A percentile compares a stretch with the other conserved stretches of the same genome.
Conservation (phyloP, 176 grass and related monocot species). For the Musa itinerans region DNA sequence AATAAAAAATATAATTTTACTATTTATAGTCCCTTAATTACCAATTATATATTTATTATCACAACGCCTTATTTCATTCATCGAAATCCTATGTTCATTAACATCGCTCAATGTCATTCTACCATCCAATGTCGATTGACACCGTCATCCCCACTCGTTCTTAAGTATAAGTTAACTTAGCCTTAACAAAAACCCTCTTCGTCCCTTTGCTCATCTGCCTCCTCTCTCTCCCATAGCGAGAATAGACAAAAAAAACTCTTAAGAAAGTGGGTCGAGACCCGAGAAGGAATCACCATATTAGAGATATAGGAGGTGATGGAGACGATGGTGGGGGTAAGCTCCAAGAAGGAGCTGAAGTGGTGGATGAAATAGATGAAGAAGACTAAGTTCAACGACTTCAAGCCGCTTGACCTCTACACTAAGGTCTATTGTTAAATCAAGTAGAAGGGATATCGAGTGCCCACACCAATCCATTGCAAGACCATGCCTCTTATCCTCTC, state of each 20-base stretch:
- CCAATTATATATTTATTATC: no score
- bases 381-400: constrained; percentile 81
- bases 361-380: constrained; percentile 41
- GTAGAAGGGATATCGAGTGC: constrained; percentile 82
- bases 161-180: no score
- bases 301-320: background rate
- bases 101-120: no score
- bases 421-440: constrained; percentile 67
- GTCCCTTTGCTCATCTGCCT: background rate
- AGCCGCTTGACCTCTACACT: constrained; percentile 67
- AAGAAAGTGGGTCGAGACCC: background rate
- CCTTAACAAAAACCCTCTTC: background rate
- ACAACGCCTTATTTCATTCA: no score
- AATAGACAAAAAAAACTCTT: no score
- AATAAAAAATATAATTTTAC: no score
- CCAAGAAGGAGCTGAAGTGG: no score
- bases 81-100: no score
- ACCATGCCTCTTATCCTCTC: constrained; percentile 68
- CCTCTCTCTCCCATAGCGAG: background rate
- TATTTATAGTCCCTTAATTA: no score
- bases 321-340: constrained; percentile 20
- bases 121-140: no score
- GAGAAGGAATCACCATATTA: background rate
- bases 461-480: constrained; percentile 92
- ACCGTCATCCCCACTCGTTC: no score